A percentile compares a stretch with the other conserved stretches of the same genome.
These are phyloP conservation scores for Arabidopsis arenosa DNA, from an alignment of 345 rosid species.

Conservation along the genomic window DNA sequence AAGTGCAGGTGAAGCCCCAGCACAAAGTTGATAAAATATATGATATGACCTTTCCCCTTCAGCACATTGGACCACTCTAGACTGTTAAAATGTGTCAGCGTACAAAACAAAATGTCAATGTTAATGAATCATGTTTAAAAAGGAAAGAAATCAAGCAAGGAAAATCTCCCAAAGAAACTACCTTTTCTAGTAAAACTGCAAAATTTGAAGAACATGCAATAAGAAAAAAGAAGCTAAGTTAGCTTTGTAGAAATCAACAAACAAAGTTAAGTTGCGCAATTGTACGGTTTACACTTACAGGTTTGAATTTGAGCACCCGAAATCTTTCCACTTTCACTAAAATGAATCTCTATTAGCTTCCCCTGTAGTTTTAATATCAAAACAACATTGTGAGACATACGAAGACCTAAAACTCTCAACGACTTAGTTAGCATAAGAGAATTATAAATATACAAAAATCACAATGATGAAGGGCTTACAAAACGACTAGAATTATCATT, in stretches of 20 bases:
- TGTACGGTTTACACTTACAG: conserved; percentile 61
- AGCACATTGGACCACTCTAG: conserved; percentile 97
- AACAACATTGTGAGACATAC: conserved; percentile 18
- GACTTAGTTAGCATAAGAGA: neutral
- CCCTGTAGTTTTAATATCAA: conserved; percentile 62
- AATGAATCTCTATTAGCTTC: conserved; percentile 92
- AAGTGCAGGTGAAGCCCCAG: conserved; percentile 79
- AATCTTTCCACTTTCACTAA: conserved; percentile 95
- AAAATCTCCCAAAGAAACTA: conserved; percentile 49
- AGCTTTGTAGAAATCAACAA: conserved; percentile 42
- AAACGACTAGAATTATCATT: conserved; percentile 99
- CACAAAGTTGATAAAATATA: conserved; percentile 98
- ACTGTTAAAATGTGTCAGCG: conserved; percentile 59
- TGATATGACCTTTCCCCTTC: conserved; percentile 99
- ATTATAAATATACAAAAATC: conserved; percentile 9
- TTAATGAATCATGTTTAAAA: conserved; percentile 18
- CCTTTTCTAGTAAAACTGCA: conserved; percentile 98
- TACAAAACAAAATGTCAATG: conserved; percentile 39
- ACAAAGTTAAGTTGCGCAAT: conserved; percentile 13
- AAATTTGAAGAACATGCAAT: conserved; percentile 41
- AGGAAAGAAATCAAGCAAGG: conserved; percentile 32
- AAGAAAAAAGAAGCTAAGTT: conserved; percentile 43
- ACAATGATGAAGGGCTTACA: conserved; percentile 66
- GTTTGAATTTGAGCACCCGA: conserved; percentile 99
- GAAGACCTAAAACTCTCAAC: neutral